Evolutionary conservation across 2,329 filamentous ascomycete genomes (phyloP), one percentile per base, ranked within the genome.

Genomic region (Curvularia sp.): DNA sequence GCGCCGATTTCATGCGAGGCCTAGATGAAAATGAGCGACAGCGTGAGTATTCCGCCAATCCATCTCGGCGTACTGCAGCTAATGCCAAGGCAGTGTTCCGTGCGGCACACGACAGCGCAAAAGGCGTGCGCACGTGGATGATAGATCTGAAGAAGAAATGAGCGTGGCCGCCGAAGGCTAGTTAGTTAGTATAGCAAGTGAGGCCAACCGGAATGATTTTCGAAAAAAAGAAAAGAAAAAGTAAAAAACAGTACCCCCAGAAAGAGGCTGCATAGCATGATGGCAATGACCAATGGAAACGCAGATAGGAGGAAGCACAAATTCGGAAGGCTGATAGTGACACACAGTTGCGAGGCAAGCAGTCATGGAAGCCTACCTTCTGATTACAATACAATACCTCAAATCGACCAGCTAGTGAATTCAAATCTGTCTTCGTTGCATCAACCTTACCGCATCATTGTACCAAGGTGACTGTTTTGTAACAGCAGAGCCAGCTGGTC

Each of bases 11-110:
- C 69, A 80, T 97, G 68, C 84, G 91, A 28, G 93, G 93, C 0
- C 77, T 99, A 55, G 95, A 98, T 71, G 93, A 98, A 80, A 93
- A 88, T 77, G 95, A 99, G 80, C 85, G 93, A 67, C 84, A 84
- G 59, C 71, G 86, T 87, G 72, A 73, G 81, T 78, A 13, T 19
- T 18, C 10, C 32, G 3, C 15, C 43, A 8, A 42, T 32, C 10
- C 4, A 21, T 18, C 36, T 30, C 18, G 30, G 50, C 9, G 28
- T 21, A 5, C 27, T 8, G n/a, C 30, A 45, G 55, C 59, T 66
- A 30, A 65, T 53, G 12, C 28, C 45, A 6, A 21, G 18, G 23
- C 30, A 82, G 80, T 83, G 9, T 83, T 83, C 52, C 76, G 79
- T 45, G 77, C 80, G 8, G 79, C 80, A 15, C 81, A 82, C 59